phyloP scores from a whole-genome alignment of 805 yeast species.

The Saccharomycopsis schoenii region DNA sequence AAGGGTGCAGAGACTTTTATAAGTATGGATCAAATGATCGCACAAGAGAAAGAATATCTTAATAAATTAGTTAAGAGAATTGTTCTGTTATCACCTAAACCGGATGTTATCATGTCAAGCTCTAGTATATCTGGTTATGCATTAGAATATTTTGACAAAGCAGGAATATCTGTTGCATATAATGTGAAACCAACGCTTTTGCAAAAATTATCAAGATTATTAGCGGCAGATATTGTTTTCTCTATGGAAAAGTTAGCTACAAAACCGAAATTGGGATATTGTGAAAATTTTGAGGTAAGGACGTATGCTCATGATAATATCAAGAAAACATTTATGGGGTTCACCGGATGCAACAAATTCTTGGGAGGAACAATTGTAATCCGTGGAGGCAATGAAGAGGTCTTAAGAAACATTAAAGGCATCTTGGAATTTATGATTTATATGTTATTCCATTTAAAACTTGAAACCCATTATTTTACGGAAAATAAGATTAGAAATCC shows the following conservation, averaged over 20 bases:
- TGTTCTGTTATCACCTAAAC: slow-evolving; percentile 46
- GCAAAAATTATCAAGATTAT: slow-evolving; percentile 64
- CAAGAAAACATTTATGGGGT: slow-evolving; percentile 64
- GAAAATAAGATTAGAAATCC: slow-evolving; percentile 18
- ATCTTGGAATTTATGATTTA: slow-evolving; percentile 74
- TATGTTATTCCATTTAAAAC: slow-evolving; percentile 63
- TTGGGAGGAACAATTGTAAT: slow-evolving; percentile 79
- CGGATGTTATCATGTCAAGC: slow-evolving; percentile 71
- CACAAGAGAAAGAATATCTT: slow-evolving; percentile 81
- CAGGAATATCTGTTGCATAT: slow-evolving; percentile 72
- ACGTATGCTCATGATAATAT: slow-evolving; percentile 47
- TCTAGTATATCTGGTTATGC: slow-evolving; percentile 80
- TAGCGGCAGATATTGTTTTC: slow-evolving; percentile 75
- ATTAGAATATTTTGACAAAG: slow-evolving; percentile 53
- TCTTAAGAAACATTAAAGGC: slow-evolving; percentile 58
- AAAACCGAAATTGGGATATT: slow-evolving; percentile 62
- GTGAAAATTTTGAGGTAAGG: slow-evolving; percentile 62
- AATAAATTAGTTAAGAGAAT: slow-evolving; percentile 74
- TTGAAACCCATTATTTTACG: slow-evolving; percentile 63
- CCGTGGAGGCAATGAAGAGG: slow-evolving; percentile 65
- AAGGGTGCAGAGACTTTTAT: slow-evolving; percentile 62
- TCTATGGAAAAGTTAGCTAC: slow-evolving; percentile 79
- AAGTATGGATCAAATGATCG: slow-evolving; percentile 71
- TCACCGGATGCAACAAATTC: slow-evolving; percentile 64
- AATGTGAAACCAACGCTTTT: slow-evolving; percentile 76